Conservation (phyloP, 495 filamentous ascomycete genomes). For the Recurvomyces mirabilis region DNA sequence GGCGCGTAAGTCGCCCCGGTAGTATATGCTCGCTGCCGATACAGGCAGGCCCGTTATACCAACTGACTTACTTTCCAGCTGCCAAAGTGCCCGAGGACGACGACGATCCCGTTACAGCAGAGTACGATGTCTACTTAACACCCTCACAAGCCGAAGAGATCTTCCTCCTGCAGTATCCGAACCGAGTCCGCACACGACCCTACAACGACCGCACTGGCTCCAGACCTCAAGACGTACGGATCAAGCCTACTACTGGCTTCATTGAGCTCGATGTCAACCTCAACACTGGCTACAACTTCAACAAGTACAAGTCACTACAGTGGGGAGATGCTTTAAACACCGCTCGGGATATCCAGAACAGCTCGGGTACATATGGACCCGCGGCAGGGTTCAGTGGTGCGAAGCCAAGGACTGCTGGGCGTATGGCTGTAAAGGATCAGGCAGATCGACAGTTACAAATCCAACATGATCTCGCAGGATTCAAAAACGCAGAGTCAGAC, state of each 20-base stretch:
- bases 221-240: conserved; percentile 48
- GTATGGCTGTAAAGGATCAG: conserved; percentile 33
- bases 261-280: conserved; percentile 68
- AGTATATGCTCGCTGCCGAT: too few species aligned
- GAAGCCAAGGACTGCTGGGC: conserved; percentile 22
- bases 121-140: conserved; percentile 53
- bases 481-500: conserved; percentile 38
- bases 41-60: too few species aligned
- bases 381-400: conserved; percentile 41
- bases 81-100: too few species aligned
- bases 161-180: conserved; percentile 64
- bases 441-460: conserved; percentile 19
- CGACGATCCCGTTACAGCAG: conserved; percentile 46
- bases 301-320: conserved; percentile 49
- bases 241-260: conserved; percentile 56
- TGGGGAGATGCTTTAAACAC: conserved; percentile 36
- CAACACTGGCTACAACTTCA: conserved; percentile 49
- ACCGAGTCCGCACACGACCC: conserved; percentile 38
- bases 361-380: conserved; percentile 33
- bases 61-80: too few species aligned
- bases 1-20: not conserved
- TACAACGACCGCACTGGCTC: conserved; percentile 44
- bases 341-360: conserved; percentile 11
- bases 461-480: conserved; percentile 23
- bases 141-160: conserved; percentile 28